phyloP scores from a whole-genome alignment of 1,139 yeast genomes.

The Dujonia santamariae region DNA sequence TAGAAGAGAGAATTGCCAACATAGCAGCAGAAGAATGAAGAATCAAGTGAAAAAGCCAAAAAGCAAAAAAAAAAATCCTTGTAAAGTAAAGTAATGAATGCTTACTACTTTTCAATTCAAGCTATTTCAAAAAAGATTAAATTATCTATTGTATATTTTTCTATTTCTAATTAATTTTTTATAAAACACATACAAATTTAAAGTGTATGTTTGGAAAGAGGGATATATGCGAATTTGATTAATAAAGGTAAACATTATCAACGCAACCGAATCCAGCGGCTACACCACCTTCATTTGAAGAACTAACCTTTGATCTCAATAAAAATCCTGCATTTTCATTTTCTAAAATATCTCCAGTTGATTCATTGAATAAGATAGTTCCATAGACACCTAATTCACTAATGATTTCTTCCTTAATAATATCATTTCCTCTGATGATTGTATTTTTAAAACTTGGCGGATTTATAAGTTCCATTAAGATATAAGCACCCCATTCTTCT shows the following conservation, averaged over 20 bases:
- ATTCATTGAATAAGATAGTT: constrained; percentile 68
- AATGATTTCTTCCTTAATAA: constrained; percentile 65
- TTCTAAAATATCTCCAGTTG: constrained; percentile 48
- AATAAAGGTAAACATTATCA: constrained; percentile 62
- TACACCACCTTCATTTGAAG: constrained; percentile 95
- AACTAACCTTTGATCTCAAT: constrained; percentile 80
- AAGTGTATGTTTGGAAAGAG: no score
- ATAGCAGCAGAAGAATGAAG: background rate
- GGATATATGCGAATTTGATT: constrained; percentile 8
- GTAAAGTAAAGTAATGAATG: no score
- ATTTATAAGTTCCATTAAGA: constrained; percentile 87
- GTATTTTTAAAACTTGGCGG: constrained; percentile 69
- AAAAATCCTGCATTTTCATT: constrained; percentile 82
- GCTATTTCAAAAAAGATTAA: no score
- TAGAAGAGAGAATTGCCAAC: constrained; percentile 10
- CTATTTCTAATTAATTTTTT: background rate
- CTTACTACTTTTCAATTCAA: no score
- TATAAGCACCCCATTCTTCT: constrained; percentile 83
- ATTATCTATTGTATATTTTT: background rate
- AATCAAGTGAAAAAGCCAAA: background rate
- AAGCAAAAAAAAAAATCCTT: no score
- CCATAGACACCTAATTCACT: constrained; percentile 94
- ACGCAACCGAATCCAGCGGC: constrained; percentile 99
- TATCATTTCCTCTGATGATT: constrained; percentile 63
- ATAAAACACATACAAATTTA: no score